Evolutionary conservation across 345 rosid genomes (phyloP), one percentile per base, ranked within the genome.

Genomic region (Aethionema arabicum): DNA sequence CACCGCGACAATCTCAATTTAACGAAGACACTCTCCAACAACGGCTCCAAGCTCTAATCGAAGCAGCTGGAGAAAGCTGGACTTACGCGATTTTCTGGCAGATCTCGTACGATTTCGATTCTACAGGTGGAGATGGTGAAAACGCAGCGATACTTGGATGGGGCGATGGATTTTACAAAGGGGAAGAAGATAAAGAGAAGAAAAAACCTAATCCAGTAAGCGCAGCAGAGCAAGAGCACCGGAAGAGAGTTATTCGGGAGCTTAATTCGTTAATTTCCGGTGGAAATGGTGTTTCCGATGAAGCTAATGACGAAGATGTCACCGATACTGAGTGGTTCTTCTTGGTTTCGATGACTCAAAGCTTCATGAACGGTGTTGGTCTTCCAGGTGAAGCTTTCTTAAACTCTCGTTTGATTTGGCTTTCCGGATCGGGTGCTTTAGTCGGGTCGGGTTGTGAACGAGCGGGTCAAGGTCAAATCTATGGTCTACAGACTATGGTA

Each of bases 281-380:
- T 50, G 75, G 75, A 52, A 30, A 65, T 14, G 63, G 91, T 8
- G 36, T 77, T 11, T n/a, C 79, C 53, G 70, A 65, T 38, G 76
- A 73, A 15, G 80, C 83, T 7, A 77, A 80, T 21, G 99, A 95
- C 48, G 97, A 95, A 52, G 99, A 95, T 41, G 99, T 95, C 42
- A 86, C 99, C 7, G 99, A 95, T 57, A 86, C 97, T 0, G 99
- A 93, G 74, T 90, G 99, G 99, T 93, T 93, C 80, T 93, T 87
- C 59, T 77, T 93, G 39, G 85, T 95, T 5, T 90, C 97, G 10
- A 95, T 95, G 99, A 95, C 95, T n/a, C 95, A 90, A 60, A 81
- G 92, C 27, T 90, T 95, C 53, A 77, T 72, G n/a, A 82, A 74
- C 74, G 95, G 96, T 3, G 42, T 72, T 11, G 96, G 95, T 11